Evolutionary conservation across 352 stramenopile genomes (phyloP).

Genomic region (Globisporangium apiculatum): DNA sequence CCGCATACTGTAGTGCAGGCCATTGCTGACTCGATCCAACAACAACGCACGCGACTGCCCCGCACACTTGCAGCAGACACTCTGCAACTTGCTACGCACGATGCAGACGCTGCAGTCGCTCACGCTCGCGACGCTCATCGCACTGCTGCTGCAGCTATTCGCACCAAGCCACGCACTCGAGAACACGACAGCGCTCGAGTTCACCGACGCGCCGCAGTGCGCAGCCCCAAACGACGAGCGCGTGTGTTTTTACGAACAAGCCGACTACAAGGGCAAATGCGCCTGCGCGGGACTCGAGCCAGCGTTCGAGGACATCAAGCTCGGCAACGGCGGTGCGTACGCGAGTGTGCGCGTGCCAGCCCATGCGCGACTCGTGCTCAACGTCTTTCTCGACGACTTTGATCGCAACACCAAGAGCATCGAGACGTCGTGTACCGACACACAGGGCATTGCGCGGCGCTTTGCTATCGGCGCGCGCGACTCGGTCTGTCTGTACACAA

Average conservation of each 20-base stretch:
- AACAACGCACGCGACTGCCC: neutral
- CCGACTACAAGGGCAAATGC: constrained; percentile 12
- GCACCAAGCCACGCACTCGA: constrained; percentile 1
- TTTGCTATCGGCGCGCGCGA: constrained; percentile 12
- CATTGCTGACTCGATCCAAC: neutral
- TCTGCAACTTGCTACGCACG: neutral
- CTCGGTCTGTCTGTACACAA: constrained; percentile 14
- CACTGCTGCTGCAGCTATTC: neutral
- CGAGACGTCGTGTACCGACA: constrained; percentile 8
- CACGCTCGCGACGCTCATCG: neutral
- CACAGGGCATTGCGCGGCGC: constrained; percentile 11
- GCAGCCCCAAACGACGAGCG: constrained; percentile 1
- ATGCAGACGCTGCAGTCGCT: neutral
- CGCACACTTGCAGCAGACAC: neutral
- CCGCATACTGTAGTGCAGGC: too few species aligned
- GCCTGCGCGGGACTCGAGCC: constrained; percentile 10
- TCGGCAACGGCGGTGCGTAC: constrained; percentile 14
- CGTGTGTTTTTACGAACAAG: constrained; percentile 12
- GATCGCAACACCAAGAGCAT: constrained; percentile 13
- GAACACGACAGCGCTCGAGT: constrained; percentile 13
- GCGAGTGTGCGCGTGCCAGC: constrained; percentile 10
- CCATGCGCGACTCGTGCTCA: constrained; percentile 11
- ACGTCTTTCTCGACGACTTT: constrained; percentile 16
- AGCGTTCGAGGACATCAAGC: constrained; percentile 11
- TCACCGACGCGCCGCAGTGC: constrained; percentile 10